Conservation (phyloP, 2,329 filamentous ascomycete genomes). For the Alternaria hordeiaustralica region DNA sequence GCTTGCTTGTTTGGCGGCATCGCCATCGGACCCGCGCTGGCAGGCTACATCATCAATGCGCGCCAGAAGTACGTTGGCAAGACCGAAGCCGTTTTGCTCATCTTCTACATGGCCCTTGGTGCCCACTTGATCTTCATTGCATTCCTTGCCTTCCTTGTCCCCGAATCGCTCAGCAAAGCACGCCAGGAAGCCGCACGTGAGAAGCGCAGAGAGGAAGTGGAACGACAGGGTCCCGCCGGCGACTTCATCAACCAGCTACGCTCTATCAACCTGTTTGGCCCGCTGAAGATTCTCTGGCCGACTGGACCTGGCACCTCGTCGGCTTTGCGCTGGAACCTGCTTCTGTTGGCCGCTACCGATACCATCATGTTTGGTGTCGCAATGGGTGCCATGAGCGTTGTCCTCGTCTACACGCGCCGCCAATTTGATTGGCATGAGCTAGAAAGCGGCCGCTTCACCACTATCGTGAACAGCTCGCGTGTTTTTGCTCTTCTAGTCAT, state of each 20-base stretch:
- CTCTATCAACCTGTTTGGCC: slow-evolving; percentile 71
- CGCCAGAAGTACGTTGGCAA: slow-evolving; percentile 47
- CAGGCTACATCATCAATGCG: slow-evolving; percentile 77
- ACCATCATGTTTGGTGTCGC: slow-evolving; percentile 80
- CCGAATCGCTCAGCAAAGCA: slow-evolving; percentile 81
- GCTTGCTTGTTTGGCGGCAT: slow-evolving; percentile 89
- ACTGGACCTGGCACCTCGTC: slow-evolving; percentile 67
- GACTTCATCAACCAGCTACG: slow-evolving; percentile 55
- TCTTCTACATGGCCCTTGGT: slow-evolving; percentile 81
- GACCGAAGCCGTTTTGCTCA: slow-evolving; percentile 75
- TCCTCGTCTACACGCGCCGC: slow-evolving; percentile 82
- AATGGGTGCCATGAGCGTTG: slow-evolving; percentile 80
- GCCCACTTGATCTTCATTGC: slow-evolving; percentile 77
- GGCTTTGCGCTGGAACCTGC: slow-evolving; percentile 77
- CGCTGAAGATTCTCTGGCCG: slow-evolving; percentile 79
- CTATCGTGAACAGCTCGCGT: slow-evolving; percentile 76
- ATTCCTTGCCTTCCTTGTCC: slow-evolving; percentile 73
- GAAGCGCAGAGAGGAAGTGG: slow-evolving; percentile 61
- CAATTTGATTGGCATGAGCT: slow-evolving; percentile 83
- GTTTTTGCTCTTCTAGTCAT: slow-evolving; percentile 77
- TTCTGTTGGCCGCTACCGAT: slow-evolving; percentile 80
- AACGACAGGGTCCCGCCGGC: slow-evolving; percentile 42
- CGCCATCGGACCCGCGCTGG: slow-evolving; percentile 81
- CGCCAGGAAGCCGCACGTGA: slow-evolving; percentile 74
- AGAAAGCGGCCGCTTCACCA: slow-evolving; percentile 81